phyloP scores from a whole-genome alignment of 176 grass and related monocot species.

The Thinopyrum elongatum region DNA sequence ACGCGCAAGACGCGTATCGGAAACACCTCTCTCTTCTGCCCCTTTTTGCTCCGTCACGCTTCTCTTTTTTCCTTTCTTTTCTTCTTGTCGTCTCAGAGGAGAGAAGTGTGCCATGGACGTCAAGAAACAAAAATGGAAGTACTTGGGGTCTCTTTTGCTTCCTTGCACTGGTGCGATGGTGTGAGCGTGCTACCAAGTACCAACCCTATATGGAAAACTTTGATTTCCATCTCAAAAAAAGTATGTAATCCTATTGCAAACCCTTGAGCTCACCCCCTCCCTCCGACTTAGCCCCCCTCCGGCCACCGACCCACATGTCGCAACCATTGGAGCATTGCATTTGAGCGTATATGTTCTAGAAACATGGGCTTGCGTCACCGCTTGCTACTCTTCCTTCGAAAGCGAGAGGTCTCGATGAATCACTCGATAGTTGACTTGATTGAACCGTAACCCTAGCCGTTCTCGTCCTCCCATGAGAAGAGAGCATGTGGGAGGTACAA shows the following conservation, averaged over 20 bases:
- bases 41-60: not conserved
- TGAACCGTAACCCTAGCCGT: not conserved
- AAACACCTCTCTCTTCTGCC: not conserved
- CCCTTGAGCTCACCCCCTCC: not conserved
- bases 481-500: not conserved
- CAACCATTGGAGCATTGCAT: not conserved
- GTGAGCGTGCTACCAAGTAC: not conserved
- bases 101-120: too few species aligned
- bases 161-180: not conserved
- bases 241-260: not conserved
- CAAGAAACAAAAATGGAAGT: not conserved
- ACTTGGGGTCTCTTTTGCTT: too few species aligned
- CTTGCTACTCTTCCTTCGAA: not conserved
- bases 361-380: not conserved
- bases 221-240: too few species aligned
- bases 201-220: not conserved
- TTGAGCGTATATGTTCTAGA: accelerated
- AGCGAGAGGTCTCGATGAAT: not conserved
- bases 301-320: not conserved
- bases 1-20: constrained; percentile 9
- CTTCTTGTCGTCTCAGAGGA: not conserved
- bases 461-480: not conserved
- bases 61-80: not conserved
- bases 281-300: not conserved
- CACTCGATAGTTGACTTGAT: too few species aligned